Evolutionary conservation across 306 rosid species (phyloP).

Genomic region (Acacia acuminata): DNA sequence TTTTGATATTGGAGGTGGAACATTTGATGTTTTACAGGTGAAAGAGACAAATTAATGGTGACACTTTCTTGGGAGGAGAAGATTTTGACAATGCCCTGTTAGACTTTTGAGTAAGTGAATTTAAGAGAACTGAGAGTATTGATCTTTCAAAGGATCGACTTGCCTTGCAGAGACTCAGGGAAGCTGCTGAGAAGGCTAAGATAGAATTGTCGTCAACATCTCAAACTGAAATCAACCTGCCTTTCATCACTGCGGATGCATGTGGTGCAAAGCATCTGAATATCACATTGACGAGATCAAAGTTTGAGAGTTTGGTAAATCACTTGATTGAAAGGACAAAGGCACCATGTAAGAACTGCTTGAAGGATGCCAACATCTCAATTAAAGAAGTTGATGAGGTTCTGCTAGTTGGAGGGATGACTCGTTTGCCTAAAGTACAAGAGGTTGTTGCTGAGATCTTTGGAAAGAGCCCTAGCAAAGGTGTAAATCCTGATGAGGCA

Average conservation of each 20-base stretch:
- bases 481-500: conserved; percentile 90
- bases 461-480: conserved; percentile 82
- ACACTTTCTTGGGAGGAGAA: conserved; percentile 89
- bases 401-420: conserved; percentile 89
- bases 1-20: conserved; percentile 93
- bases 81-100: conserved; percentile 82
- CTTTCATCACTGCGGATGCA: conserved; percentile 88
- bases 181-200: conserved; percentile 92
- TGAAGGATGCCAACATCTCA: conserved; percentile 78
- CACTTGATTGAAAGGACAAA: conserved; percentile 76
- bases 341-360: conserved; percentile 74
- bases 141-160: conserved; percentile 82
- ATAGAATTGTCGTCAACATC: conserved; percentile 84
- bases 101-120: conserved; percentile 72
- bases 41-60: conserved; percentile 95
- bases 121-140: conserved; percentile 66
- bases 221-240: conserved; percentile 80
- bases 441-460: conserved; percentile 66
- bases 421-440: conserved; percentile 93
- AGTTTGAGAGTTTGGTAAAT: conserved; percentile 69
- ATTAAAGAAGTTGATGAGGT: conserved; percentile 82
- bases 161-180: conserved; percentile 85
- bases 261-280: conserved; percentile 86
- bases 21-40: conserved; percentile 85
- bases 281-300: conserved; percentile 74